Evolutionary conservation across 73 alveolate genomes (phyloP), one percentile per base, ranked within the genome.

Genomic region (Tetrahymena malaccensis): DNA sequence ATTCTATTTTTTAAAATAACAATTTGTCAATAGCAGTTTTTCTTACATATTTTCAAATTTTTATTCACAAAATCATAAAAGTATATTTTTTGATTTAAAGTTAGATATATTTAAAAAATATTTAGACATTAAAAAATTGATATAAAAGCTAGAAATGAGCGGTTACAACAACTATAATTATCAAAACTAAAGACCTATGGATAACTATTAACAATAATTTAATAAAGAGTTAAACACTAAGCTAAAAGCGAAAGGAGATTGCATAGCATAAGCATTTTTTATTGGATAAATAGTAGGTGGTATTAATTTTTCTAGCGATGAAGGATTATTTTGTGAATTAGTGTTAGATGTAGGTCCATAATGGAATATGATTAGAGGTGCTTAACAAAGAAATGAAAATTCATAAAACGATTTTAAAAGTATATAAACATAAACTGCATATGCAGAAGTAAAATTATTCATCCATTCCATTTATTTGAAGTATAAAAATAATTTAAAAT

Each of bases 241-340:
- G 19, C 89, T 70, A 25, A 70, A 70, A 12, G 89, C 97, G 6
- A 95, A 95, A 37, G 97, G 97, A 55, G 97, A 96, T 93, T 93
- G 96, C 93, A 97, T 96, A 84, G 97, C 99, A 35, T 99, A 98
- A 95, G 99, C 97, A 22, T 98, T 95, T 97, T 97, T 97, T 93
- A 97, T 96, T 94, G 98, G 99, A 58, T 98, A 98, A 93, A 97
- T 98, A 40, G 97, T 94, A 55, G 99, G 98, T n/a, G 99, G 99
- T 35, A 85, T 97, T 93, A 97, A 97, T 95, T 97, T 97, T 44
- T 97, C 94, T 83, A 98, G 99, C 34, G 98, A 95, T 85, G 99
- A 96, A 83, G 99, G 99, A n/a, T 97, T 98, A 93, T 97, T 97
- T 94, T 97, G 98, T 44, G 99, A 98, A 98, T 96, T 98, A n/a